Base-by-base conservation (phyloP, 306 rosid species). In the Citrullus mucosospermus region DNA sequence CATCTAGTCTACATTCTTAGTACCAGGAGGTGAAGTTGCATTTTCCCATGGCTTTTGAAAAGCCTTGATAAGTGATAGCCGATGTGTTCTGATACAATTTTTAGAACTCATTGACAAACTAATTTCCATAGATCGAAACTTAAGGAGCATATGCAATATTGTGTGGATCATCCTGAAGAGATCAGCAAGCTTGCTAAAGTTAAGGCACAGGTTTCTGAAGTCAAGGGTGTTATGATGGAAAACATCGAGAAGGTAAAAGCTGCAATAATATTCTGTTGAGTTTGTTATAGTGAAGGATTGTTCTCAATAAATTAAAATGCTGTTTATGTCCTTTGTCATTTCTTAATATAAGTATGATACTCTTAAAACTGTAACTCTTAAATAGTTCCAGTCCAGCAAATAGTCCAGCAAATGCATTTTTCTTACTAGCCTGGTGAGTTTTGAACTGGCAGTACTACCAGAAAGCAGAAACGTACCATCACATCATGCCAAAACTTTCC, bases 181-280 rank as follows among this genome's bases (percentile, higher is more conserved):
- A 95, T 95, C 55, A 95, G 78, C 88, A 95, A 95, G 83, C 95
- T 95, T 81, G 97, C 97, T 8, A 95, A 91, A 88, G 99, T 95
- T 80, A 92, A 95, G 87, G 97, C 97, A 80, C 99, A 95, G 80
- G 97, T 95, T 80, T 82, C 99, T 81, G 99, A 95, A 88, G 99
- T 95, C 54, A 95, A 92, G 88, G 97, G 97, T 85, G 99, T 95
- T 63, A 95, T 95, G 99, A 92, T 95, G 99, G 99, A 95, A 82
- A 95, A 95, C 81, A 95, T 95, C 79, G 99, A 92, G 80, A 92
- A 95, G 96, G 97, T 81, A 78, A 71, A 71, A 71, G 57, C 74
- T 0, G 30, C 41, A 32, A 53, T 53, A 50, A 30, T 74, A 9
- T 9, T 74, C 16, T 9, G 41, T 50, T 30, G 60, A 46, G 22